Percentiles rank a stretch among this genome's conserved stretches.
Conservation (phyloP, 2,329 filamentous ascomycete species). For the Paracoccidioides brasiliensis region DNA sequence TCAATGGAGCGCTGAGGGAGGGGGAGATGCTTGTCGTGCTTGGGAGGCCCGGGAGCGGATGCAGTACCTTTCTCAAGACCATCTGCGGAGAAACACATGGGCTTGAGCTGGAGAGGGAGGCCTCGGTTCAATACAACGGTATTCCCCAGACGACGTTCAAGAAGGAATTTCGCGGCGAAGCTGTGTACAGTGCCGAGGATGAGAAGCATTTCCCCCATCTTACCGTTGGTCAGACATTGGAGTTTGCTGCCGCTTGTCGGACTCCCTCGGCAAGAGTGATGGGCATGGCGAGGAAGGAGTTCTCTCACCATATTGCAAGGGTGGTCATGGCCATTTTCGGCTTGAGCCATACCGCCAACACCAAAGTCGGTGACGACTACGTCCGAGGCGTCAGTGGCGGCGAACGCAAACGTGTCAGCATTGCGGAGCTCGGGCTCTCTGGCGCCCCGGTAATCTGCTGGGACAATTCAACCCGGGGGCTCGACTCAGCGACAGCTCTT, state of each 20-base stretch:
- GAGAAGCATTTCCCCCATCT: conserved; percentile 44
- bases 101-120: conserved; percentile 54
- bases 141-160: conserved; percentile 58
- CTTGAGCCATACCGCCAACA: conserved; percentile 31
- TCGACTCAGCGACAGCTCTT: conserved; percentile 45
- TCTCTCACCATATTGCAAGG: conserved; percentile 27
- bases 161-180: conserved; percentile 36
- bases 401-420: conserved; percentile 46
- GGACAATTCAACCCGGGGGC: conserved; percentile 40
- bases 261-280: conserved; percentile 33
- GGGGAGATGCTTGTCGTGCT: conserved; percentile 35
- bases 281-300: conserved; percentile 32
- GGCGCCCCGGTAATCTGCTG: conserved; percentile 25
- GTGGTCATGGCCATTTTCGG: conserved; percentile 31
- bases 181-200: conserved; percentile 29
- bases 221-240: conserved; percentile 44
- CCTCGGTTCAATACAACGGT: conserved; percentile 68
- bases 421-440: conserved; percentile 27
- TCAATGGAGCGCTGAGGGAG: conserved; percentile 40
- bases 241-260: conserved; percentile 42
- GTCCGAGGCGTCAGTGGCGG: conserved; percentile 50
- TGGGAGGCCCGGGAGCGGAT: conserved; percentile 36
- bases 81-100: conserved; percentile 72
- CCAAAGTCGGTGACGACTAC: conserved; percentile 44
- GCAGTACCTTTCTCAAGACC: conserved; percentile 74